Evolutionary conservation across 306 rosid species (phyloP), one percentile per base, ranked within the genome.

Genomic region (Rosa multiflora): DNA sequence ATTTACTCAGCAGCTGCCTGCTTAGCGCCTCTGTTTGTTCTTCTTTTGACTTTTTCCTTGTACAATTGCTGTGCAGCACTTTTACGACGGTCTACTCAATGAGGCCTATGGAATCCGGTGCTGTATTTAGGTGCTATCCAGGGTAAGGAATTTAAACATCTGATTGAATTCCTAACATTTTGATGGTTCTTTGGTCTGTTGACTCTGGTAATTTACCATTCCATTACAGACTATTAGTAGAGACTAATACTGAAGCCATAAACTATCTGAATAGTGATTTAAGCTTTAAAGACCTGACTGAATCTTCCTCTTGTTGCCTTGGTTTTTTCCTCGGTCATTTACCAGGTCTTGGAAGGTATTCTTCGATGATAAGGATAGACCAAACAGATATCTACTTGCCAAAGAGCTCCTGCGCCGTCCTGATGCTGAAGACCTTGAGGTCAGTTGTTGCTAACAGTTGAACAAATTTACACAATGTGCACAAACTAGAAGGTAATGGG

Each of bases 61-160:
- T 40, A 1, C 51, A 37, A 40, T 81, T 77, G 37, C 76, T 82
- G 63, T 80, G 70, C 97, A 92, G 99, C 80, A 87, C 98, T 56
- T 95, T 92, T 79, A 90, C 97, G 21, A 80, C 89, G 15, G 97
- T 88, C 56, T 95, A 95, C 85, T 87, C 88, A 64, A 95, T 95
- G 98, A 91, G 97, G 86, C 99, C 98, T 59, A 82, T 95, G 82
- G 88, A 97, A 84, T 79, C 88, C 49, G 99, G 98, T 75, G 99
- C 99, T 78, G 86, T 92, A 74, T 92, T 95, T 77, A 90, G 99
- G 84, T 88, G 90, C 79, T 95, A 91, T 88, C 99, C 98, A 32
- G 97, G 94, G 99, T 95, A 91, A 84, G 90, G 68, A 26, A 76
- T 61, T 74, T 51, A 43, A 39, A 18, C 51, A 51, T 51, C 11